phyloP scores from a whole-genome alignment of 2,329 filamentous ascomycete genomes.

The Chalaropsis thielavioides region DNA sequence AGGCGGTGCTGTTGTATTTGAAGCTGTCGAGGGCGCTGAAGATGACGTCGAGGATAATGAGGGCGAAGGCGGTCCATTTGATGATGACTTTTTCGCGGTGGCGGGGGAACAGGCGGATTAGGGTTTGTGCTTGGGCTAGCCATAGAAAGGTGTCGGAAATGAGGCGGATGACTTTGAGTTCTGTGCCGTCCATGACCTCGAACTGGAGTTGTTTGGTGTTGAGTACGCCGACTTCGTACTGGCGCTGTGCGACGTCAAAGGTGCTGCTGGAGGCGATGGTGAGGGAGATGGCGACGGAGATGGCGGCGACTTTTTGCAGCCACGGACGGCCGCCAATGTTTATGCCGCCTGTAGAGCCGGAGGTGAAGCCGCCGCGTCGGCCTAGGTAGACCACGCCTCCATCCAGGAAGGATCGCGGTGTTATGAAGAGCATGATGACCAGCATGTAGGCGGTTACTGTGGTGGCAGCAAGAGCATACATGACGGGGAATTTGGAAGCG shows the following conservation, averaged over 20 bases:
- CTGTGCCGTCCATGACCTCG: slow-evolving; percentile 66
- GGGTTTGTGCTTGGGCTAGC: slow-evolving; percentile 91
- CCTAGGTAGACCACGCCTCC: slow-evolving; percentile 71
- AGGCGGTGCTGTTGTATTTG: slow-evolving; percentile 39
- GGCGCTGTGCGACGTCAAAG: slow-evolving; percentile 65
- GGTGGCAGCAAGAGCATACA: slow-evolving; percentile 81
- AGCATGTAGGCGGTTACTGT: slow-evolving; percentile 86
- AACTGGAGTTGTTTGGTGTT: slow-evolving; percentile 63
- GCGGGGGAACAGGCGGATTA: slow-evolving; percentile 88
- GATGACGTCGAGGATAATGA: slow-evolving; percentile 79
- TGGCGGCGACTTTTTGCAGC: slow-evolving; percentile 70
- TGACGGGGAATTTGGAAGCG: slow-evolving; percentile 80
- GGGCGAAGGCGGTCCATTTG: slow-evolving; percentile 92
- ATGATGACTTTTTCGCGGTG: slow-evolving; percentile 97
- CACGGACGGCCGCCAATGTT: slow-evolving; percentile 85
- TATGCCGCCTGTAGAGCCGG: slow-evolving; percentile 61
- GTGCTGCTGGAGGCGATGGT: slow-evolving; percentile 90
- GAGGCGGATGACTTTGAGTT: slow-evolving; percentile 79
- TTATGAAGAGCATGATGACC: slow-evolving; percentile 86
- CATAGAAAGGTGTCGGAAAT: slow-evolving; percentile 94
- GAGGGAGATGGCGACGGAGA: slow-evolving; percentile 67
- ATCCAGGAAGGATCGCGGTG: slow-evolving; percentile 83
- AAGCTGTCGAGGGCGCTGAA: slow-evolving; percentile 92
- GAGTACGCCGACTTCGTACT: slow-evolving; percentile 67
- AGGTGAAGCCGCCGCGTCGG: slow-evolving; percentile 72